Base-by-base conservation (phyloP, 73 alveolate genomes). In the Paramecium octaurelia region DNA sequence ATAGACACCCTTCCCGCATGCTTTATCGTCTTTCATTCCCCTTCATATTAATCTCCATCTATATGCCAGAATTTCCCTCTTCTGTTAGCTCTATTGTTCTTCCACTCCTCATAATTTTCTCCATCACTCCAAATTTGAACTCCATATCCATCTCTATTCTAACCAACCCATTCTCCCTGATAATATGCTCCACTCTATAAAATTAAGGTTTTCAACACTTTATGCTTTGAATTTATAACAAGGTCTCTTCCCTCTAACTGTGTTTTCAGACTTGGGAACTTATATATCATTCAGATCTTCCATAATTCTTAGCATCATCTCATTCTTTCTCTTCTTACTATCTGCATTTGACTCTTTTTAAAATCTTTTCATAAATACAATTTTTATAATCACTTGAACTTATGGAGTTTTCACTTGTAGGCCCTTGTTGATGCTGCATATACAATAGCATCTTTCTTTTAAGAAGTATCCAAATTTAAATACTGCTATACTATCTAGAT, bases 141-240 rank as follows among this genome's bases (percentile, higher is more conserved):
- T 40, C 94, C 94, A 27, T 43, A 89, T 10, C 94, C 94, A 89
- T 89, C 94, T 71, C 94, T 89, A 58, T 93, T 93, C 77, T 95
- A 97, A 85, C 94, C 94, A 14, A 89, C 57, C 94, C 94, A 89
- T 35, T 89, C 94, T 6, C 94, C 94, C 21, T 89, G 92, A 29
- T 89, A 89, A 29, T 12, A 58, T n/a, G 94, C 94, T 29, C 94
- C 94, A 36, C 92, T 70, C 86, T 91, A 38, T 75, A 31, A 29
- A 48, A 48, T 4, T 6, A 14, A 9, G 3, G 35, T 35, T 14
- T 68, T 54, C 35, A 54, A 54, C 69, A 18, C 3, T 18, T 12
- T 12, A 7, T 38, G 35, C 88, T 29, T 89, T 89, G 27, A 89
- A 89, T 27, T 27, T 27, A 70, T 89, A 57, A 40, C 50, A 29